phyloP scores from a whole-genome alignment of 805 yeast species.

The Monosporozyma servazzii region DNA sequence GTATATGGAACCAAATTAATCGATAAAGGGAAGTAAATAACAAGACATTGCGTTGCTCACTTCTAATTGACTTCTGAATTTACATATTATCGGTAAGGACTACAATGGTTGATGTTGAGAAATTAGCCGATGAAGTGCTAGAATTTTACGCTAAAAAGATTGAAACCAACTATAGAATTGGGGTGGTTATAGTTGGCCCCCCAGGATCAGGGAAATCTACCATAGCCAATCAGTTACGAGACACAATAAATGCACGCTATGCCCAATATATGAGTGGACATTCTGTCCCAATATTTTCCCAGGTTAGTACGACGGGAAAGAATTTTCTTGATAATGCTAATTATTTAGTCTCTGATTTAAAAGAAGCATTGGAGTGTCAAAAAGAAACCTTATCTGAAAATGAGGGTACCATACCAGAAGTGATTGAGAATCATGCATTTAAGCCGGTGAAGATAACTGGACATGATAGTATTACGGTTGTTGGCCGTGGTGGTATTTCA shows the following conservation, averaged over 20 bases:
- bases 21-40: not conserved
- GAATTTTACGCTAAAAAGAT: conserved; percentile 17
- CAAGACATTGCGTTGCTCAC: conserved; percentile 1
- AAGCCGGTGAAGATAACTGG: conserved; percentile 17
- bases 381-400: conserved; percentile 8
- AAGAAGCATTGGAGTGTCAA: conserved; percentile 2
- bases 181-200: conserved; percentile 59
- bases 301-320: not conserved
- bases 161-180: conserved; percentile 35
- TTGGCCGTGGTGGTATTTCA: conserved; percentile 27
- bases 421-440: conserved; percentile 19
- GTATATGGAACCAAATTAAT: too few species aligned
- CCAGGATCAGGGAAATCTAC: conserved; percentile 88
- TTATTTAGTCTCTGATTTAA: not conserved
- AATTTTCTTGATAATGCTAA: not conserved
- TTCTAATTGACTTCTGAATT: not conserved
- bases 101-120: conserved; percentile 22
- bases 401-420: conserved; percentile 11
- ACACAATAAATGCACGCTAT: conserved; percentile 30
- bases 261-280: not conserved
- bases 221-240: conserved; percentile 40
- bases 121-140: conserved; percentile 28
- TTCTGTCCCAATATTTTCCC: not conserved
- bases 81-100: not conserved
- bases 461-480: conserved; percentile 11